phyloP scores from a whole-genome alignment of 495 filamentous ascomycete species.

The Xylaria telfairii region DNA sequence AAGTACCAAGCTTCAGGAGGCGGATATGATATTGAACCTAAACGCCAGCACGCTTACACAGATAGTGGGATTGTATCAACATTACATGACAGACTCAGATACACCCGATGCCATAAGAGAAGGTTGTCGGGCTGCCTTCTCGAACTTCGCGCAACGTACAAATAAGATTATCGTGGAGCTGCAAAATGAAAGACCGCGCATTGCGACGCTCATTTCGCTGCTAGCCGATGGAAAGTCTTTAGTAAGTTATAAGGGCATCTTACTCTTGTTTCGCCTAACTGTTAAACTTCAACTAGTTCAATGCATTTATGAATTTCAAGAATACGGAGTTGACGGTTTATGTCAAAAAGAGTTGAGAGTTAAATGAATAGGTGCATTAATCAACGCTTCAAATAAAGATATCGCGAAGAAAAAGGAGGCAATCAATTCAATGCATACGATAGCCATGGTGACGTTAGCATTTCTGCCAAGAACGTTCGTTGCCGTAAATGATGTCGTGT shows the following conservation, averaged over 20 bases:
- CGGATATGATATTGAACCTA: conserved; percentile 37
- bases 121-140: neutral
- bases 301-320: conserved; percentile 26
- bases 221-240: conserved; percentile 30
- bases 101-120: conserved; percentile 5
- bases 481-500: conserved; percentile 39
- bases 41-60: conserved; percentile 38
- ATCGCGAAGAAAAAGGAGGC: conserved; percentile 42
- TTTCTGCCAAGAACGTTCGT: conserved; percentile 55
- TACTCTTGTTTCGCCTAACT: neutral
- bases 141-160: conserved; percentile 17
- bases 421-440: conserved; percentile 49
- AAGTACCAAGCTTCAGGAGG: conserved; percentile 45
- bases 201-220: conserved; percentile 16
- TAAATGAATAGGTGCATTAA: conserved; percentile 21
- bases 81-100: neutral
- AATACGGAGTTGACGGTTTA: conserved; percentile 24
- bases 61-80: conserved; percentile 5
- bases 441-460: conserved; percentile 51
- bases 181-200: conserved; percentile 23
- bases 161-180: conserved; percentile 22
- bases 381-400: conserved; percentile 30
- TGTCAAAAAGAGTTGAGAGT: conserved; percentile 14
- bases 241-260: conserved; percentile 13
- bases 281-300: conserved; percentile 22